Base-by-base conservation (phyloP, 163 green algal species). In the Picocystis sp. region DNA sequence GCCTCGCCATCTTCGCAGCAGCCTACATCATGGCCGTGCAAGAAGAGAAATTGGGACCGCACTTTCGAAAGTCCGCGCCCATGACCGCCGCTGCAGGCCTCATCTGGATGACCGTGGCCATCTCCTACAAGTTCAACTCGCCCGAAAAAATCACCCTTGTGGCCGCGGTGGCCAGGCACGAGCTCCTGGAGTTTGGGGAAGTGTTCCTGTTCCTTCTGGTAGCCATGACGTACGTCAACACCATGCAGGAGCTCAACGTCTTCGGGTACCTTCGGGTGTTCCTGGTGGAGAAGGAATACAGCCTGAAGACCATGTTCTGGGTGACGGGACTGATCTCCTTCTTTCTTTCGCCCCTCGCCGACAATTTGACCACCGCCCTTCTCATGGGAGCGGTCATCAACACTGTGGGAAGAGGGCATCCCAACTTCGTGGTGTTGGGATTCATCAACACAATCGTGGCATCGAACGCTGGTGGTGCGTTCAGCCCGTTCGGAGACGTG, bases 391-490 rank as follows among this genome's bases (percentile, higher is more conserved):
- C 60, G 13, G 60, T 67, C 23, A 21, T 63, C 3, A 46, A n/a
- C 24, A 23, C 45, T n/a, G 25, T 67, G 12, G 57, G 52, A 19
- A 22, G 44, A 22, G 54, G 34, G 17, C 13, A 67, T 17, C 47
- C 47, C 21, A 23, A 56, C 34, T 66, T 53, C 52, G 46, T 66
- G 2, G 14, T 33, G 2, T 21, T 62, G 58, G 46, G 52, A 41
- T 66, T 53, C 58, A 44, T 66, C 15, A 66, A 66, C 43, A 66
- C 60, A 25, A 50, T 65, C 41, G 58, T 65, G n/a, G 58, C 58
- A 11, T 42, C 55, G 29, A 65, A 65, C 22, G 54, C 58, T 1
- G 58, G 58, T 34, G 58, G 58, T 13, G 58, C 54, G 5, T 65
- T 65, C 43, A 47, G 19, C 2, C 58, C 58, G 8, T 65, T 65